Conservation (phyloP, 768 basidiomycete species). For the Suillus bovinus region DNA sequence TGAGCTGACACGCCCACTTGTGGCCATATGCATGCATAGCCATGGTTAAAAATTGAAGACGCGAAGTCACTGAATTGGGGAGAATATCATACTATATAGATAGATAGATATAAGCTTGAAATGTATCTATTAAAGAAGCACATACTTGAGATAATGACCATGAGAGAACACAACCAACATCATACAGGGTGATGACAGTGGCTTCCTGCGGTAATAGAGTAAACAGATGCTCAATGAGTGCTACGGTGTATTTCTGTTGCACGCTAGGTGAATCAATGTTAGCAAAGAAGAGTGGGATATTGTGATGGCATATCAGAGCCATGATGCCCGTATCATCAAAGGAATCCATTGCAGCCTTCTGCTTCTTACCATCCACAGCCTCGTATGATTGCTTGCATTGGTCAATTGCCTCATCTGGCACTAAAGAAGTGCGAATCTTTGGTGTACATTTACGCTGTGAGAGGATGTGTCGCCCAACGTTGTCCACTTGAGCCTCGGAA, state of each 20-base stretch:
- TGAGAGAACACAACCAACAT: slow-evolving; percentile 37
- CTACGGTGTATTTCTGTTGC: slow-evolving; percentile 39
- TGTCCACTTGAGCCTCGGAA: too few relatives aligned
- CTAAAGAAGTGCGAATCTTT: too few relatives aligned
- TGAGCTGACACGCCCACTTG: too few relatives aligned
- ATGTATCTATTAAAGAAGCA: slow-evolving; percentile 7
- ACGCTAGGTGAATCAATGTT: slow-evolving; percentile 43
- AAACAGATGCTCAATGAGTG: slow-evolving; percentile 32
- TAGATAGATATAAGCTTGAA: slow-evolving; percentile 11
- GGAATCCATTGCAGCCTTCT: too few relatives aligned
- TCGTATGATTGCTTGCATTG: too few relatives aligned
- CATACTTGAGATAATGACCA: slow-evolving; percentile 26
- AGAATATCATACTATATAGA: slow-evolving; percentile 27
- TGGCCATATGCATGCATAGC: too few relatives aligned
- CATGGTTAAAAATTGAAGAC: too few relatives aligned
- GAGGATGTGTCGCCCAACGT: too few relatives aligned
- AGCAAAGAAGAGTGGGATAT: slow-evolving; percentile 36
- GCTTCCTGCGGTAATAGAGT: slow-evolving; percentile 10
- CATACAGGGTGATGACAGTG: slow-evolving; percentile 32
- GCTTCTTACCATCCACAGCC: too few relatives aligned
- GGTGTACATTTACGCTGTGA: too few relatives aligned
- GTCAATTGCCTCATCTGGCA: too few relatives aligned
- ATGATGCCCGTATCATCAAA: too few relatives aligned
- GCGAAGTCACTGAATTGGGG: not conserved
- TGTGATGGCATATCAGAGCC: slow-evolving; percentile 33